A percentile compares a stretch with the other conserved stretches of the same genome.
These are phyloP conservation scores for Uronychia binucleata DNA, from an alignment of 73 alveolate genomes.

Conservation along the genomic window DNA sequence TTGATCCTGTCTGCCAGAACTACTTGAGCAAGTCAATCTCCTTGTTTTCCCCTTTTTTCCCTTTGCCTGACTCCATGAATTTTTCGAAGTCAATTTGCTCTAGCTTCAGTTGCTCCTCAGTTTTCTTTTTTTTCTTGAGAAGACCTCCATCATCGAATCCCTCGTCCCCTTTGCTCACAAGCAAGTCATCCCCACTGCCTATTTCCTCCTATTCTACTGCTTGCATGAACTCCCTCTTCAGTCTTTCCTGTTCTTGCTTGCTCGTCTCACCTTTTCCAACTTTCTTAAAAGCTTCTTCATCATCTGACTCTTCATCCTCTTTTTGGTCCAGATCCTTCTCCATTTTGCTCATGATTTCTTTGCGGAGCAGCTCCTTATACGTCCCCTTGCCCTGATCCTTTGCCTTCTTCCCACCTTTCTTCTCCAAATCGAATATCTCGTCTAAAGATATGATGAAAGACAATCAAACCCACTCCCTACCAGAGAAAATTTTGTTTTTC, in stretches of 20 bases:
- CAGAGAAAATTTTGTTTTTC: neutral
- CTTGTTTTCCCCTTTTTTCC: conserved; percentile 16
- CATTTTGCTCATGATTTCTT: conserved; percentile 18
- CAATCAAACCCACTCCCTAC: conserved; percentile 15
- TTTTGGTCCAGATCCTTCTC: conserved; percentile 7
- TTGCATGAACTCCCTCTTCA: conserved; percentile 44
- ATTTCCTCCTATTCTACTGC: conserved; percentile 8
- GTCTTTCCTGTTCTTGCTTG: conserved; percentile 46
- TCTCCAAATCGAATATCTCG: conserved; percentile 43
- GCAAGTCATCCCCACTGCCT: neutral
- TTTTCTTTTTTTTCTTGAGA: conserved; percentile 13
- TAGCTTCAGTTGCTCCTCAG: conserved; percentile 24
- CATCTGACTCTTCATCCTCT: neutral
- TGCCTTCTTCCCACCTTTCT: conserved; percentile 10
- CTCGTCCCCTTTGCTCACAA: conserved; percentile 23
- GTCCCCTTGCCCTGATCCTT: conserved; percentile 37
- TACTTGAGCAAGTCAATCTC: conserved; percentile 44
- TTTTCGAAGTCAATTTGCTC: conserved; percentile 33
- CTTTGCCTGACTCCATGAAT: conserved; percentile 15
- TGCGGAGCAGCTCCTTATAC: conserved; percentile 49
- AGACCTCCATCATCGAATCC: conserved; percentile 30
- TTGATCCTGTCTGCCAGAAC: conserved; percentile 45
- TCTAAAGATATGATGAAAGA: too few relatives aligned
- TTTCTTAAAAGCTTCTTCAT: conserved; percentile 10
- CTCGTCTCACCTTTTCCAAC: conserved; percentile 11